Base-by-base conservation (phyloP, 768 basidiomycete species). In the Dacryopinax spathularia region DNA sequence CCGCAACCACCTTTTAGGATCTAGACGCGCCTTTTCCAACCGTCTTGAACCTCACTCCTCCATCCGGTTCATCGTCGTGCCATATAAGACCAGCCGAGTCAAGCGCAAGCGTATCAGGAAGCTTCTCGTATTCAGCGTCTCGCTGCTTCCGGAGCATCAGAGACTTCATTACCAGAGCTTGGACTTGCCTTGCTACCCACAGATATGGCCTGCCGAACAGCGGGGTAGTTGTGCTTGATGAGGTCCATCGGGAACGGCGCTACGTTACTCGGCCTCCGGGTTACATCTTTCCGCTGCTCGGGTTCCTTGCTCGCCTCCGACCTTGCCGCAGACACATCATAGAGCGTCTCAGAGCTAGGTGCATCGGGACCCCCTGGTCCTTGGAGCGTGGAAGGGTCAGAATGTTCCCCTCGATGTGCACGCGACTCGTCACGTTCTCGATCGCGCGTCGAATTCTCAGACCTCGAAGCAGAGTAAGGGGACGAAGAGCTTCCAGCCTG, bases 81-180 rank as follows among this genome's bases (percentile, higher is more conserved):
- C 48, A 56, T 22, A 56, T 18, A 9, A 56, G 31, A 27, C 48
- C 48, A 56, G 48, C 48, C 48, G 48, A 56, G 48, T 56, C 48
- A 56, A 56, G 48, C 48, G 15, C 20, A 20, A 56, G 48, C 22
- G 48, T 56, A 20, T 56, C 25, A 5, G 29, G 25, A 5, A 56
- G 48, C 25, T 10, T 20, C 48, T 56, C 20, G 48, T 56, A 56
- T 10, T 10, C 48, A 29, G 48, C 48, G 9, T 56, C 48, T 29
- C 48, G 48, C 48, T 56, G 48, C 48, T 56, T 56, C 48, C 48
- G 48, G 31, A 56, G 48, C 10, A 56, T 56, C 48, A 56, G 48
- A 13, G 9, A 15, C 48, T 15, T 10, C 6, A 6, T 31, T 7
- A 18, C 20, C 13, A 22, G 29, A 22, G 31, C 25, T 18, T 27